Evolutionary conservation across 768 basidiomycete genomes (phyloP), one percentile per base, ranked within the genome.

Genomic region (Astraeus odoratus): DNA sequence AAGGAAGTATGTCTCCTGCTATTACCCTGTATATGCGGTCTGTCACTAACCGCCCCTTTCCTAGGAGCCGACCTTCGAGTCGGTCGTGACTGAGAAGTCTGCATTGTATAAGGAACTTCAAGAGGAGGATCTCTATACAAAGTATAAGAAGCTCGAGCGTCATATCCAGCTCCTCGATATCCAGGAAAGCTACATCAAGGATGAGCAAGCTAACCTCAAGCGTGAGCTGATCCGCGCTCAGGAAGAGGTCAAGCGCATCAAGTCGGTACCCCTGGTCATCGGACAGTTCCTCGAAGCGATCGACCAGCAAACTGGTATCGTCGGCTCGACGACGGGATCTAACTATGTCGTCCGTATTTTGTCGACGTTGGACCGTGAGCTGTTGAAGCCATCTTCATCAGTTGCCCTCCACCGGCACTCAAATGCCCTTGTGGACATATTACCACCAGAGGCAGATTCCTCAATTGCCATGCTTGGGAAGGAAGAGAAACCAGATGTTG

Each of bases 401-500:
- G 93, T 99, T 50, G 96, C 96, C n/a, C 80, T 99, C 26, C 96
- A 99, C 63, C 84, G 96, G 31, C 96, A 99, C 72, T 97, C 95
- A 43, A 98, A 98, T 67, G 91, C 95, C 4, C 80, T 99, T 19
- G 96, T 99, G 44, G 96, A 99, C 60, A 96, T 99, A 57, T 74
- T 99, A 1, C 96, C 96, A 2, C 96, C 96, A 38, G 96, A 99
- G 67, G 96, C 96, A 4, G 96, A 98, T 71, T 95, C 92, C 2
- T 89, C 89, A 13, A 99, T 99, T 57, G 71, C 91, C 22, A 90
- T 99, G 90, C 78, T 99, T 42, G 83, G 89, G 4, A 78, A 84
- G 55, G 90, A 96, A 59, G 94, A 99, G 73, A 88, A 87, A 57
- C 95, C 96, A 0, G 90, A 98, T 60, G 91, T 98, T 22, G 68